phyloP scores from a whole-genome alignment of 2,329 filamentous ascomycete genomes.

The Alternaria triticimaculans region DNA sequence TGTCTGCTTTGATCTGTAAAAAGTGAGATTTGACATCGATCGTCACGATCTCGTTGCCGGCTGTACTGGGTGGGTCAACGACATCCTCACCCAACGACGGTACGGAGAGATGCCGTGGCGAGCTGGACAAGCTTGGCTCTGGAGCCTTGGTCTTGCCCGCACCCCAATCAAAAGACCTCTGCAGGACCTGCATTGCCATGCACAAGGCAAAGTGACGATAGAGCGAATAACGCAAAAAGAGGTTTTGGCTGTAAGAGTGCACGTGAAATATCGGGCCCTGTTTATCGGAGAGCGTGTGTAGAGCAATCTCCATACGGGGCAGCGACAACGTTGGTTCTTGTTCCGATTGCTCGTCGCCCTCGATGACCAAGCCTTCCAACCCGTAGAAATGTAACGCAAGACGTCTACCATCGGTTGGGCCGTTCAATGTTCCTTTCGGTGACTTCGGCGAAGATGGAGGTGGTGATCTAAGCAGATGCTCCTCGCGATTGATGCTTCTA shows the following conservation, averaged over 20 bases:
- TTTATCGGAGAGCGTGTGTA: conserved; percentile 83
- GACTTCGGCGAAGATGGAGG: conserved; percentile 58
- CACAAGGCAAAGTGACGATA: conserved; percentile 91
- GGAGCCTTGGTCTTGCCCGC: conserved; percentile 13
- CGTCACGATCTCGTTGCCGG: conserved; percentile 71
- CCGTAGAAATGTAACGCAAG: conserved; percentile 81
- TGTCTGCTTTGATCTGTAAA: conserved; percentile 84
- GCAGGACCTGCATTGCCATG: conserved; percentile 77
- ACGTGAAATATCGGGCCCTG: conserved; percentile 89
- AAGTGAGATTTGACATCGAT: conserved; percentile 82
- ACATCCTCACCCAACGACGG: conserved; percentile 42
- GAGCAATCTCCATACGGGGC: conserved; percentile 83
- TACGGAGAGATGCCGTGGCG: conserved; percentile 38
- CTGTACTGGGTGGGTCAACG: conserved; percentile 31
- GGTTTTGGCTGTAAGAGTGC: conserved; percentile 77
- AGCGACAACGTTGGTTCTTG: conserved; percentile 84
- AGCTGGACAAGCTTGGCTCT: conserved; percentile 18
- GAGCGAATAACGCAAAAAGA: conserved; percentile 88
- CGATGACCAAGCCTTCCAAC: conserved; percentile 88
- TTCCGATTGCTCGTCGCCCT: conserved; percentile 83
- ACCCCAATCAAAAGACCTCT: conserved; percentile 50
- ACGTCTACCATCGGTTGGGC: conserved; percentile 75
- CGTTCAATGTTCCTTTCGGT: conserved; percentile 56
- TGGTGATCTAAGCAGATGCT: conserved; percentile 63
- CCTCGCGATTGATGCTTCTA: conserved; percentile 64